phyloP scores from a whole-genome alignment of 345 rosid genomes.

The Nasturtium officinale region DNA sequence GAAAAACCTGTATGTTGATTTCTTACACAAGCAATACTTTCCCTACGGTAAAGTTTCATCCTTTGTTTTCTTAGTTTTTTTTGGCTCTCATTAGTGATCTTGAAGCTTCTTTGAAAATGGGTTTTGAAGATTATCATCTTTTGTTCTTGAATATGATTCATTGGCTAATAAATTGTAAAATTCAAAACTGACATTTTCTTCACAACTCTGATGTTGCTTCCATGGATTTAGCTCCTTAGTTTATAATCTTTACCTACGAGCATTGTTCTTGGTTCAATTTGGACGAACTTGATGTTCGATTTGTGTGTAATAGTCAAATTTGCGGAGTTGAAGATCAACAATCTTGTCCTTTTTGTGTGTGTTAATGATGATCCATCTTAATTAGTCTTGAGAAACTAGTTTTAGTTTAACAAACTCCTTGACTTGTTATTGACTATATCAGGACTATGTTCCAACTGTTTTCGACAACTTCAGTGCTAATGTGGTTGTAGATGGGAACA shows the following conservation, averaged over 20 bases:
- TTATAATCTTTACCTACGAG: neutral
- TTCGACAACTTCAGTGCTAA: slow-evolving; percentile 99
- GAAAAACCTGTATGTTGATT: slow-evolving; percentile 91
- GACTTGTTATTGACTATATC: slow-evolving; percentile 42
- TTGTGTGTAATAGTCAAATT: neutral
- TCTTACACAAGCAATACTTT: slow-evolving; percentile 98
- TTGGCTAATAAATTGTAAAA: neutral
- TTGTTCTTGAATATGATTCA: neutral
- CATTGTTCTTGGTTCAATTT: neutral
- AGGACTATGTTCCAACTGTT: slow-evolving; percentile 97
- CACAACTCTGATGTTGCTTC: neutral
- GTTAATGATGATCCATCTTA: neutral
- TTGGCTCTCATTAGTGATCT: slow-evolving; percentile 12
- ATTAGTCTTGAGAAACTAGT: neutral
- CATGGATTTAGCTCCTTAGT: slow-evolving; percentile 1
- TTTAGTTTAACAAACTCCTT: neutral
- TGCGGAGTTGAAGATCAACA: neutral
- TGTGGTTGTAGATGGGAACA: slow-evolving; percentile 93
- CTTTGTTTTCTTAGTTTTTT: neutral
- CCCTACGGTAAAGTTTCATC: slow-evolving; percentile 63
- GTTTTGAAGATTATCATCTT: neutral
- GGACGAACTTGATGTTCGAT: neutral
- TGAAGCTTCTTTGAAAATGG: slow-evolving; percentile 17
- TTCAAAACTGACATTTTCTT: slow-evolving; percentile 13
- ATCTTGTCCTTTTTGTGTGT: neutral